Evolutionary conservation across 2,329 filamentous ascomycete species (phyloP), one percentile per base, ranked within the genome.

Genomic region (Trichoderma sp.): DNA sequence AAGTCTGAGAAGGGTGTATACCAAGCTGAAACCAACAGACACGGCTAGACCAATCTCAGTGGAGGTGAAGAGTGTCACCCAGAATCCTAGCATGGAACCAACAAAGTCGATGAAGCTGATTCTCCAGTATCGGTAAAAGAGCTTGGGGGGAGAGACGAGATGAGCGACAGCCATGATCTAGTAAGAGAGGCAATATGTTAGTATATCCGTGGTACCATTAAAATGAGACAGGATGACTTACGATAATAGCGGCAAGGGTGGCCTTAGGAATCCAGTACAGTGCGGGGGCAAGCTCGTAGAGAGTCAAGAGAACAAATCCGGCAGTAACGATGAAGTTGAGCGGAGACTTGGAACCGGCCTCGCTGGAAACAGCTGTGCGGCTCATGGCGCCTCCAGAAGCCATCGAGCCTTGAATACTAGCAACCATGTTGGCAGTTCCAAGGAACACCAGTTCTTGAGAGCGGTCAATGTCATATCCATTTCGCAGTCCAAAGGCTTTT

Each of bases 201-300:
- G 28, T 28, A 70, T 58, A 13, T 32, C 11, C 1, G 4, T 23
- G n/a, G 36, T 11, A 13, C 34, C 53, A 47, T 7, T 6, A 13
- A n/a, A 20, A 30, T 64, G 2, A 28, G 26, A n/a, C n/a, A 4
- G 43, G 9, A 8, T n/a, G 20, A 79, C 82, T 73, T 76, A 84
- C 77, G 73, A 92, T 91, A 73, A 92, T 90, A 3, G 89, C 90
- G 1, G 90, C 86, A 1, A 92, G 82, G 0, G 88, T 90, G 0
- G 89, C 85, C 74, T 90, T 90, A 1, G 90, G 90, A n/a, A 92
- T 88, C 88, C 88, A 92, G 79, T 89, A 91, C 0, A 92, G 83
- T 0, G 87, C 86, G 0, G 86, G 86, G 0, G 86, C 87, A 47
- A 91, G 85, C 72, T 88, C 85, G 76, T 88, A 91, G 30, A 92